A percentile compares a stretch with the other conserved stretches of the same genome.
phyloP scores from a whole-genome alignment of 148 eudicot species.

The Vaccinium corymbosum region DNA sequence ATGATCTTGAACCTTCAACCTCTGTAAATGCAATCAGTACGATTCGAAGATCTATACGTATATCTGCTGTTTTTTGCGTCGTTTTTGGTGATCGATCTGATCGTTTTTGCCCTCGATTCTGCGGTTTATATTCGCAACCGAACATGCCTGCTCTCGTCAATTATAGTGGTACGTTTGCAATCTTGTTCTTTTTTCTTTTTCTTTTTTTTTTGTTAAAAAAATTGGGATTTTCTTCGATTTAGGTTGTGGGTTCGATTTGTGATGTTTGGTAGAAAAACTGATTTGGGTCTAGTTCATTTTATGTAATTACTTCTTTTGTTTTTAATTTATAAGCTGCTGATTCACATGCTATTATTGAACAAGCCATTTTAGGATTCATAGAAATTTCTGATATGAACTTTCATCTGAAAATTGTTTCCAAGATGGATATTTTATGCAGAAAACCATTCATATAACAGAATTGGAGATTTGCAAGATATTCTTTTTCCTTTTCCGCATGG shows the following conservation, averaged over 20 bases:
- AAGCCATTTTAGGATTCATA: neutral
- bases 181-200: neutral
- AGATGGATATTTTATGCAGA: neutral
- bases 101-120: slow-evolving; percentile 26
- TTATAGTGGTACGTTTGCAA: slow-evolving; percentile 58
- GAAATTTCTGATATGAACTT: neutral
- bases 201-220: too few species aligned
- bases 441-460: neutral
- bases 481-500: too few species aligned
- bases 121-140: slow-evolving; percentile 19
- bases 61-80: slow-evolving; percentile 17
- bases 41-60: slow-evolving; percentile 6
- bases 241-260: neutral
- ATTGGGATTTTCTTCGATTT: neutral
- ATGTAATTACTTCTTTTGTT: neutral
- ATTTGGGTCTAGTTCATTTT: neutral
- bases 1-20: neutral
- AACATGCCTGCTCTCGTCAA: slow-evolving; percentile 76
- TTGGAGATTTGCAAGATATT: too few species aligned
- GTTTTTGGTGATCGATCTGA: slow-evolving; percentile 31
- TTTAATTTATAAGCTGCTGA: neutral
- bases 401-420: neutral
- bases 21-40: slow-evolving; percentile 27
- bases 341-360: too few species aligned
- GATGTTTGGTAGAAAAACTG: neutral